Evolutionary conservation across 371 early-diverging fungal genomes (phyloP).

Genomic region (Mucor circinelloides): DNA sequence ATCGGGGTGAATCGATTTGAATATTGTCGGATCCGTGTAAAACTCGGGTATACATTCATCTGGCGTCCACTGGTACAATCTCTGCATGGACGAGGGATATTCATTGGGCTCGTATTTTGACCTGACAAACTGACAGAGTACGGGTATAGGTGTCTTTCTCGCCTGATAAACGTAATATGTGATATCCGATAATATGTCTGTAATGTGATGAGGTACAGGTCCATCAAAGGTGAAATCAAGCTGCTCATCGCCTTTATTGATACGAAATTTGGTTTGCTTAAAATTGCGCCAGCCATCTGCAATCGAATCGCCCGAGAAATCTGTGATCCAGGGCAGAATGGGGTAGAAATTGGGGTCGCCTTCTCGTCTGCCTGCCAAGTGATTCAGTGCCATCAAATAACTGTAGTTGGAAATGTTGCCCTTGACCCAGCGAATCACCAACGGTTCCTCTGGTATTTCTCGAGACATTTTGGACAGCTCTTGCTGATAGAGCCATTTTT

Average conservation of each 20-base stretch:
- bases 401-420: slow-evolving; percentile 82
- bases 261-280: slow-evolving; percentile 66
- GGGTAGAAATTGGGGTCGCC: slow-evolving; percentile 76
- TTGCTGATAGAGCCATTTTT: slow-evolving; percentile 24
- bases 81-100: slow-evolving; percentile 65
- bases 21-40: slow-evolving; percentile 65
- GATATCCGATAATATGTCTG: slow-evolving; percentile 71
- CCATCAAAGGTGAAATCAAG: slow-evolving; percentile 72
- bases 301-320: slow-evolving; percentile 59
- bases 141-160: slow-evolving; percentile 66
- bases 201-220: slow-evolving; percentile 73
- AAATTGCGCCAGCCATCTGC: slow-evolving; percentile 69
- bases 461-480: slow-evolving; percentile 25
- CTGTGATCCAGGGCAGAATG: slow-evolving; percentile 76
- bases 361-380: slow-evolving; percentile 69
- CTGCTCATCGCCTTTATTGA: slow-evolving; percentile 79
- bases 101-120: slow-evolving; percentile 75
- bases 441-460: slow-evolving; percentile 53
- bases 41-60: slow-evolving; percentile 82
- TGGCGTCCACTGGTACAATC: slow-evolving; percentile 72
- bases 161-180: slow-evolving; percentile 74
- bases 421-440: slow-evolving; percentile 70
- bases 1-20: slow-evolving; percentile 67
- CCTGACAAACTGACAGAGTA: slow-evolving; percentile 71
- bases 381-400: slow-evolving; percentile 83